A percentile compares a stretch with the other conserved stretches of the same genome.
Evolutionary conservation across 2,329 filamentous ascomycete species (phyloP).

Genomic region (Exutisphaerella laricina): DNA sequence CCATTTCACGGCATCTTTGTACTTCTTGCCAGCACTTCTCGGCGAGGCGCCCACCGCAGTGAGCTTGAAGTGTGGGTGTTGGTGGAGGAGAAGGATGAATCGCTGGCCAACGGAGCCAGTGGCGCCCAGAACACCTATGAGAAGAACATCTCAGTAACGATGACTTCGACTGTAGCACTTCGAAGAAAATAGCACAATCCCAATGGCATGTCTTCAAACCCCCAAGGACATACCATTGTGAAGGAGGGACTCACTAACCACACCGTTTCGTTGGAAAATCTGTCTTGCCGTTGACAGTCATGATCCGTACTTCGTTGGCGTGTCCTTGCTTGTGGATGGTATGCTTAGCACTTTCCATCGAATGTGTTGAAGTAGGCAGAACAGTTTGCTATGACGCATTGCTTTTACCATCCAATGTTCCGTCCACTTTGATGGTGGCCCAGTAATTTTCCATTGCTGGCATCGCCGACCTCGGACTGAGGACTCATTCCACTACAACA

Average conservation of each 20-base stretch:
- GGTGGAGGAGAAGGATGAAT: constrained; percentile 85
- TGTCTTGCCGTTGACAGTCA: constrained; percentile 24
- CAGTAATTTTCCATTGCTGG: no score
- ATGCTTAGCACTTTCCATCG: constrained; percentile 21
- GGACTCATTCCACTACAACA: no score
- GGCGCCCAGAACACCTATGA: constrained; percentile 67
- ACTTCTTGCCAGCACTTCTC: constrained; percentile 85
- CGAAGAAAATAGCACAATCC: not conserved
- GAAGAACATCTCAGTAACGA: not conserved
- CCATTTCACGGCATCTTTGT: constrained; percentile 91
- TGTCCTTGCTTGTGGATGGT: constrained; percentile 16
- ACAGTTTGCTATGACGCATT: no score
- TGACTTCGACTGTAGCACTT: not conserved
- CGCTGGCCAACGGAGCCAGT: constrained; percentile 93
- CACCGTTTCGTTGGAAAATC: constrained; percentile 50
- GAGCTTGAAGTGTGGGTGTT: constrained; percentile 80
- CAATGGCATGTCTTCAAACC: constrained; percentile 1
- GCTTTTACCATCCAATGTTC: no score
- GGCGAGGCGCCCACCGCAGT: constrained; percentile 86
- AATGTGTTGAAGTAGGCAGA: not conserved
- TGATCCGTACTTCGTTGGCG: constrained; percentile 19
- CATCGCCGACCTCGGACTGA: no score
- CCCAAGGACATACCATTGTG: no score
- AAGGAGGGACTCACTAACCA: constrained; percentile 37
- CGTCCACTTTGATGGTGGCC: no score